Evolutionary conservation across 352 stramenopile genomes (phyloP).

Genomic region (Phytophthora lateralis): DNA sequence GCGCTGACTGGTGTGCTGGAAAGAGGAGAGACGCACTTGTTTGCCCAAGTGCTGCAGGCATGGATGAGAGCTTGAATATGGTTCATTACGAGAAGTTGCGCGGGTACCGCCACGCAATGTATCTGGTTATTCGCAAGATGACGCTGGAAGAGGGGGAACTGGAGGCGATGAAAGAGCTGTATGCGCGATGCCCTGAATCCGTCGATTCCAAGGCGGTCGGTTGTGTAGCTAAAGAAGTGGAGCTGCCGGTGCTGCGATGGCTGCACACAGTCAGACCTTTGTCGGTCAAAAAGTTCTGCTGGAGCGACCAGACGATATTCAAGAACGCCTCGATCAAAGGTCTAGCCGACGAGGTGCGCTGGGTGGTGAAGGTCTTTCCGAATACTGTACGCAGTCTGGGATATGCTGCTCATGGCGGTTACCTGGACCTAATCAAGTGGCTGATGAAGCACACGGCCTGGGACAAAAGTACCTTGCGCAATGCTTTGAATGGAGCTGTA

Average conservation of each 20-base stretch:
- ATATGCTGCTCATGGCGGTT: background rate
- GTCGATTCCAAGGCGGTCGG: background rate
- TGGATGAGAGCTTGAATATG: constrained; percentile 5
- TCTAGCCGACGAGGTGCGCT: background rate
- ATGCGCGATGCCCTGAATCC: background rate
- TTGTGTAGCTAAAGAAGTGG: background rate
- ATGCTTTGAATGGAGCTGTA: constrained; percentile 15
- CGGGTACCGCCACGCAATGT: constrained; percentile 1
- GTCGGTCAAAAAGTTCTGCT: background rate
- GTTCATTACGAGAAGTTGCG: background rate
- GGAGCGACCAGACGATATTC: background rate
- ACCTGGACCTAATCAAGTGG: constrained; percentile 8
- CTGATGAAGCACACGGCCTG: constrained; percentile 21
- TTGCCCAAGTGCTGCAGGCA: background rate
- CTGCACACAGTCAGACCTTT: background rate
- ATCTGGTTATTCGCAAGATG: background rate
- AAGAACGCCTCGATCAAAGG: background rate
- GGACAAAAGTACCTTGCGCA: background rate
- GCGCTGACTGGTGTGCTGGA: constrained; percentile 8
- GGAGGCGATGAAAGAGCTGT: constrained; percentile 1
- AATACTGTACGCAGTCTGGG: background rate
- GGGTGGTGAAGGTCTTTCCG: background rate
- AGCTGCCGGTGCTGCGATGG: background rate
- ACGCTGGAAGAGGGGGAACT: background rate
- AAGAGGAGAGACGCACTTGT: constrained; percentile 1